Percentiles rank a stretch among this genome's conserved stretches.
Conservation (phyloP, 2,329 filamentous ascomycete species). For the Paradendryphiella salina region DNA sequence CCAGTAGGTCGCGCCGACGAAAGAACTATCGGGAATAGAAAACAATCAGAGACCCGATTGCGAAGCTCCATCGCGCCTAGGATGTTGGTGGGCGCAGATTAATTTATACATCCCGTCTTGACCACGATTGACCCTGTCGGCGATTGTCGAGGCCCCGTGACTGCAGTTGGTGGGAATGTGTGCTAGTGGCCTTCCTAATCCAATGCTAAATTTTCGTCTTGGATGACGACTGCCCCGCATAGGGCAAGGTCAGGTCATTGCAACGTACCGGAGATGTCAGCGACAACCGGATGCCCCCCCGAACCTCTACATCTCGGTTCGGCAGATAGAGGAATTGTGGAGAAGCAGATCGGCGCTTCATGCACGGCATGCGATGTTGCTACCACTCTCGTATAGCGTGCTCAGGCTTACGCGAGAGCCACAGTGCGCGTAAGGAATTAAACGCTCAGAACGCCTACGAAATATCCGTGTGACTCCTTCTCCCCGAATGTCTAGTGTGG, state of each 20-base stretch:
- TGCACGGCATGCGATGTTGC: constrained; percentile 3
- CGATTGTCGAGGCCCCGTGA: too few species aligned
- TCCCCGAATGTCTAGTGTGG: background rate
- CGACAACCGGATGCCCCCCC: background rate
- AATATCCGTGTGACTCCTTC: background rate
- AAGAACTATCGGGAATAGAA: too few species aligned
- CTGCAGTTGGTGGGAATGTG: too few species aligned
- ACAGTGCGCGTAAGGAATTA: background rate
- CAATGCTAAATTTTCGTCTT: too few species aligned
- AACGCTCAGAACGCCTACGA: background rate
- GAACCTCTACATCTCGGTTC: background rate
- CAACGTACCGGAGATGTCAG: background rate
- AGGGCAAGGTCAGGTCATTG: background rate
- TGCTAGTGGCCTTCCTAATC: too few species aligned
- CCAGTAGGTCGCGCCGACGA: too few species aligned
- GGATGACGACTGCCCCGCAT: too few species aligned
- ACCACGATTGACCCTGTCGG: too few species aligned
- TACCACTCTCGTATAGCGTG: constrained; percentile 5
- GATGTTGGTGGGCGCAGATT: too few species aligned
- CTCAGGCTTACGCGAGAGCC: background rate
- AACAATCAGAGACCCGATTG: too few species aligned
- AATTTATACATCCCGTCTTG: too few species aligned
- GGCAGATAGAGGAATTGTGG: background rate
- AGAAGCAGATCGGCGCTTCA: background rate
- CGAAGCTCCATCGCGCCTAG: too few species aligned